Evolutionary conservation across 176 grass and related monocot genomes (phyloP), one percentile per base, ranked within the genome.

Genomic region (Eragrostis curvula): DNA sequence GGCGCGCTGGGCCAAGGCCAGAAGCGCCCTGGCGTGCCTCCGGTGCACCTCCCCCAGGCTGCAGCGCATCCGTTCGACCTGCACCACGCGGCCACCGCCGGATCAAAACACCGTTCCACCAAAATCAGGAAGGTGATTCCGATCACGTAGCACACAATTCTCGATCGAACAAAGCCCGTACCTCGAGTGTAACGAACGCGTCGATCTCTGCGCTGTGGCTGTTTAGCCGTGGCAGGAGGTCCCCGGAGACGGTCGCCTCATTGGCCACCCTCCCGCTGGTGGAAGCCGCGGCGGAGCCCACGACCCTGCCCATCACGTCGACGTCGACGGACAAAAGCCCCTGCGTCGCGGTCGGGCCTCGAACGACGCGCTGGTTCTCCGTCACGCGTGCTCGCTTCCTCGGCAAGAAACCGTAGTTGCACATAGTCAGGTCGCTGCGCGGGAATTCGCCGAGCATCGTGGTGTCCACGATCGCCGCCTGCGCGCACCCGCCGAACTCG

Each of bases 181-280:
- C 92, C 89, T 95, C 73, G 55, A 90, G n/a, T 0, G 50, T 40
- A 7, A 95, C 12, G 50, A 90, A 46, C 61, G 71, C 85, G 48
- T 95, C 79, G 56, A 90, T 88, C 82, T 90, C 82, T 5, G 39
- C 36, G 58, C 44, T 62, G 23, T 79, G 85, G 49, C 57, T 44
- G 72, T 70, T 50, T 9, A 88, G n/a, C 40, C 75, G 64, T n/a
- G 85, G 78, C 14, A 30, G 53, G 16, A 92, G 49, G 15, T 28
- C 3, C n/a, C 41, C 78, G 27, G 84, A 56, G 24, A 17, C 3
- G 3, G 9, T 59, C 0, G 48, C 30, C 0, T 16, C 81, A 74
- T 25, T 14, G 53, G 7, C 7, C 45, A 43, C 14, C 44, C 83
- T 71, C 12, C 86, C 73, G 44, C 86, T 88, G 66, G 77, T 92